Base-by-base conservation (phyloP, 2,329 filamentous ascomycete genomes). In the Scedosporium dehoogii region DNA sequence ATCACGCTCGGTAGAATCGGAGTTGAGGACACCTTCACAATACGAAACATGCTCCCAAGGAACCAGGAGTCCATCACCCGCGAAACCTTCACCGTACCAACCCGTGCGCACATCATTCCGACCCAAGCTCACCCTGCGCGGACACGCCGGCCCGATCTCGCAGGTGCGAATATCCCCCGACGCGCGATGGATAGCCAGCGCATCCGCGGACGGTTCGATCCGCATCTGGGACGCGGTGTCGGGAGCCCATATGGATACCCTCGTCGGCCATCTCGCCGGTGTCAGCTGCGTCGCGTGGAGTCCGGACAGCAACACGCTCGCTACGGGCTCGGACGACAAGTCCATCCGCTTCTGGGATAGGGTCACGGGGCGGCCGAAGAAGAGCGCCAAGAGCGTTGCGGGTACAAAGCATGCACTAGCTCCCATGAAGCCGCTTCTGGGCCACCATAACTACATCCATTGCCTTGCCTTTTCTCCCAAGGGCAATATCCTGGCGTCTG, bases 381-480 rank as follows among this genome's bases (percentile, higher is more conserved):
- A 75, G 38, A 79, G 74, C n/a, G 76, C 77, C 18, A 72, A 74
- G 23, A 75, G 73, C 63, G 70, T 71, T 3, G 65, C 64, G 7
- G 48, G 48, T 29, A 16, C 29, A 7, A 53, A 56, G 6, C 46
- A 58, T 18, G 18, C 21, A 5, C 44, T 38, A 7, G 60, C 59
- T 9, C 79, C 80, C 29, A 77, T 79, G 68, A 78, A 78, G 2
- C 83, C 85, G 4, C 79, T 97, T 67, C 81, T 89, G 25, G 93
- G 94, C 2, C 94, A 99, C 70, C 92, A 97, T 74, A 97, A 96
- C 75, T 97, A 97, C 74, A 88, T 99, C 38, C 96, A 96, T 75
- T 91, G 89, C 59, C 80, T 99, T 41, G 92, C 92, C 5, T 97
- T 97, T 74, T 93, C 91, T n/a, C 94, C 94, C 1, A 97, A 97